Evolutionary conservation across 371 early-diverging fungal genomes (phyloP).

Genomic region (Nosema muscidifuracis): DNA sequence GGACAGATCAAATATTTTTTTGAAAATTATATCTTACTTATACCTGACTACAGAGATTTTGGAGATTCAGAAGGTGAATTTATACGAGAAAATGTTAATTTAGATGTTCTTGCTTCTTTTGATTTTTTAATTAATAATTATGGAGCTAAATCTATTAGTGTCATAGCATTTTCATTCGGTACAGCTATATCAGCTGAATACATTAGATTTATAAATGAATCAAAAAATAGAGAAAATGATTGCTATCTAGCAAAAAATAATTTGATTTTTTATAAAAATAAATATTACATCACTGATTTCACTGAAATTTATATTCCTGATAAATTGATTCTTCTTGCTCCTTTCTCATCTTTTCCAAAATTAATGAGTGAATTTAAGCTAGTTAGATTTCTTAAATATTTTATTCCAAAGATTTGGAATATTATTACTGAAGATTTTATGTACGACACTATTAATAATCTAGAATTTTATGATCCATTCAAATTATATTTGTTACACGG

Average conservation of each 20-base stretch:
- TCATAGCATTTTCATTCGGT: conserved; percentile 58
- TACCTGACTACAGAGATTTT: conserved; percentile 59
- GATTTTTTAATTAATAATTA: conserved; percentile 34
- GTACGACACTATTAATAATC: conserved; percentile 46
- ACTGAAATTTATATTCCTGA: conserved; percentile 20
- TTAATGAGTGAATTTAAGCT: conserved; percentile 33
- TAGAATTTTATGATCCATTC: conserved; percentile 27
- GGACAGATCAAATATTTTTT: conserved; percentile 24
- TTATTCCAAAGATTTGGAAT: conserved; percentile 31
- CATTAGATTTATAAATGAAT: conserved; percentile 16
- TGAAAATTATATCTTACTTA: conserved; percentile 29
- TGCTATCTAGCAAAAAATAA: too few species aligned
- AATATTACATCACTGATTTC: neutral
- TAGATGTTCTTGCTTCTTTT: conserved; percentile 48
- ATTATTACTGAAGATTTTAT: conserved; percentile 32
- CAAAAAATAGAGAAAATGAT: too few species aligned
- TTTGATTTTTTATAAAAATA: too few species aligned
- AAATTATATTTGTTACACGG: conserved; percentile 45
- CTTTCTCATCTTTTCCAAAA: conserved; percentile 38
- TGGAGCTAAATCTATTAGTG: conserved; percentile 8
- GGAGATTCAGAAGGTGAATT: conserved; percentile 55
- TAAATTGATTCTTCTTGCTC: conserved; percentile 35
- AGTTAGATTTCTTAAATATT: conserved; percentile 14
- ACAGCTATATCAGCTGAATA: conserved; percentile 56
- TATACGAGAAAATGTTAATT: conserved; percentile 24